A percentile compares a stretch with the other conserved stretches of the same genome.
These are phyloP conservation scores for Hypsizygus marmoreus DNA, from an alignment of 768 basidiomycete species.

Conservation along the genomic window DNA sequence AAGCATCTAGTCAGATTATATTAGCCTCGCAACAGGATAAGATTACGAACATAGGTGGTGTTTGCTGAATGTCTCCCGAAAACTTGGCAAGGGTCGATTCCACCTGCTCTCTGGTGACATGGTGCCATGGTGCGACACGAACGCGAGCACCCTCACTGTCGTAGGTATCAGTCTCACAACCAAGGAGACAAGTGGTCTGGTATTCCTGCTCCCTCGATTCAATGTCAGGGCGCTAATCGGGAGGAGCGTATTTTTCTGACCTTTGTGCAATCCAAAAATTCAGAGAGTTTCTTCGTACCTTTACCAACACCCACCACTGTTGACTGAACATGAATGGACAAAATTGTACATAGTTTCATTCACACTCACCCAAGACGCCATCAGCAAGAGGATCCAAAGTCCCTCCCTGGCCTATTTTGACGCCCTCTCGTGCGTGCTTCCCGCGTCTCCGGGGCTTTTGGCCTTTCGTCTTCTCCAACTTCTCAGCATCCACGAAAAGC, in stretches of 20 bases:
- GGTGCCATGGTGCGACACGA: slow-evolving; percentile 74
- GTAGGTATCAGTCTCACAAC: slow-evolving; percentile 93
- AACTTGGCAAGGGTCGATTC: slow-evolving; percentile 72
- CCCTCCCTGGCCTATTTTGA: slow-evolving; percentile 92
- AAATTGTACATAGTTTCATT: neutral
- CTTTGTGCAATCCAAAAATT: slow-evolving; percentile 90
- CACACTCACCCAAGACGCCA: slow-evolving; percentile 78
- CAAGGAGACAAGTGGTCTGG: slow-evolving; percentile 84
- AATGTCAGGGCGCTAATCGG: slow-evolving; percentile 1
- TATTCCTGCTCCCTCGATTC: slow-evolving; percentile 67
- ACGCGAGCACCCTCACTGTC: slow-evolving; percentile 88
- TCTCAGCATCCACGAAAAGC: slow-evolving; percentile 72
- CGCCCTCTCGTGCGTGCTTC: slow-evolving; percentile 44
- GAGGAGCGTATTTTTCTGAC: neutral
- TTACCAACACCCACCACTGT: slow-evolving; percentile 87
- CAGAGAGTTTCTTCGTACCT: slow-evolving; percentile 83
- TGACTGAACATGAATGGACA: slow-evolving; percentile 4
- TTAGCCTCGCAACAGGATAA: neutral
- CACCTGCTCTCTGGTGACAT: slow-evolving; percentile 79
- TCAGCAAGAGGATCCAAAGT: slow-evolving; percentile 97
- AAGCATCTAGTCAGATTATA: slow-evolving; percentile 8
- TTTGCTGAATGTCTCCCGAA: slow-evolving; percentile 85
- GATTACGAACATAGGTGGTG: slow-evolving; percentile 81
- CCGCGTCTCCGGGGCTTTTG: slow-evolving; percentile 44
- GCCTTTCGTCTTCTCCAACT: slow-evolving; percentile 52